A percentile compares a stretch with the other conserved stretches of the same genome.
Conservation (phyloP, 2,329 filamentous ascomycete genomes). For the Trichophyton mentagrophytes region DNA sequence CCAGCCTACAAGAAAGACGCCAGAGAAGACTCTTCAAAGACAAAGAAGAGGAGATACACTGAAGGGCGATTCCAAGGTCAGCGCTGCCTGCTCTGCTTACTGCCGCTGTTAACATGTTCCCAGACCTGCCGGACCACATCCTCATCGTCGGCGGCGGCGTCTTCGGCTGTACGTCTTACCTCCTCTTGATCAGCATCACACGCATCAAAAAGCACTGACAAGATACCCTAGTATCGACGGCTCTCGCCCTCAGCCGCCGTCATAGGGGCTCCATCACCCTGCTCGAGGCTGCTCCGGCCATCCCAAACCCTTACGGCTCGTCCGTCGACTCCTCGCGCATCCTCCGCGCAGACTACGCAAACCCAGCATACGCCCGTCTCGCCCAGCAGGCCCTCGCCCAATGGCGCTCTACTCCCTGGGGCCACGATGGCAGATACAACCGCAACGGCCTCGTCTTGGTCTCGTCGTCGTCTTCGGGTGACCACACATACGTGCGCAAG, state of each 20-base stretch:
- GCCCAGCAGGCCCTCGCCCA: constrained; percentile 60
- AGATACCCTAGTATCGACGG: constrained; percentile 42
- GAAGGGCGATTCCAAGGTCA: background rate
- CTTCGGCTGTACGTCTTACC: constrained; percentile 28
- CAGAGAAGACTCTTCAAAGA: background rate
- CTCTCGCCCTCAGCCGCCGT: constrained; percentile 53
- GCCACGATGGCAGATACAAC: constrained; percentile 31
- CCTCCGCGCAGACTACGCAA: constrained; percentile 65
- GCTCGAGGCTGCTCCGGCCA: constrained; percentile 42
- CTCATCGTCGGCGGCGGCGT: constrained; percentile 33
- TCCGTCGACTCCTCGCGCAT: constrained; percentile 51
- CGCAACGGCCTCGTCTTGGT: constrained; percentile 33
- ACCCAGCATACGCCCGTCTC: constrained; percentile 61
- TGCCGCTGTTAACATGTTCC: background rate
- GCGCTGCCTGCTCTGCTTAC: background rate
- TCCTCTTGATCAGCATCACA: background rate
- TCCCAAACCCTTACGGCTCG: constrained; percentile 47
- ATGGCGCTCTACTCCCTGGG: constrained; percentile 41
- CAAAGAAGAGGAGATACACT: background rate
- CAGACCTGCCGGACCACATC: constrained; percentile 24
- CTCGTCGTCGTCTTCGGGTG: constrained; percentile 21
- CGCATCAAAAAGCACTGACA: background rate
- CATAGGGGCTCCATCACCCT: constrained; percentile 42
- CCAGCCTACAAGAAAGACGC: no score
- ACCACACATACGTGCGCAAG: constrained; percentile 26